A percentile compares a stretch with the other conserved stretches of the same genome.
These are phyloP conservation scores for Phytopythium delawarense DNA, from an alignment of 352 stramenopile genomes.

Conservation along the genomic window DNA sequence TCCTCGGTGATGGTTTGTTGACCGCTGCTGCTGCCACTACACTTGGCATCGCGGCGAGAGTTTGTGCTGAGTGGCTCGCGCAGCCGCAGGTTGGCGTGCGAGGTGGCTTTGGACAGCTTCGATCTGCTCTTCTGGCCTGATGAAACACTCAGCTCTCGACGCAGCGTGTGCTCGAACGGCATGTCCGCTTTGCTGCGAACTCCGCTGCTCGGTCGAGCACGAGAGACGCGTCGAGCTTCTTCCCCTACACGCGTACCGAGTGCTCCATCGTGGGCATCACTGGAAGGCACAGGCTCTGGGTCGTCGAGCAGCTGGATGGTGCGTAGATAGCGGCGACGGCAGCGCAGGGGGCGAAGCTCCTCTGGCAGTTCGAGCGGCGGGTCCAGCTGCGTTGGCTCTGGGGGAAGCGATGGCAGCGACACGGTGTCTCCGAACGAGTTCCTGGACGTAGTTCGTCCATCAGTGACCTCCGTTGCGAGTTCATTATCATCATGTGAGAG, in stretches of 20 bases:
- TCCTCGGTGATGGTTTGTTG: not conserved
- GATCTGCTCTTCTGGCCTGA: not conserved
- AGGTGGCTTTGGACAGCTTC: slow-evolving; percentile 3
- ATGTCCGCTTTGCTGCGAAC: not conserved
- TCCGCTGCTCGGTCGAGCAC: not conserved
- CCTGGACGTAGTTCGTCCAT: slow-evolving; percentile 11
- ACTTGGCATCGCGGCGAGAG: not conserved
- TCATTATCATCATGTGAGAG: not conserved
- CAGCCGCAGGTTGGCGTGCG: not conserved
- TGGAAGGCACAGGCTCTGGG: not conserved
- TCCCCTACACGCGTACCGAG: not conserved
- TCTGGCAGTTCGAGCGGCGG: slow-evolving; percentile 47
- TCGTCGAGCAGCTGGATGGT: slow-evolving; percentile 58
- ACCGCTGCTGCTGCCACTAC: not conserved
- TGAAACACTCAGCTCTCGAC: not conserved
- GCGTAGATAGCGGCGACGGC: slow-evolving; percentile 46
- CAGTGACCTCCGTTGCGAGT: not conserved
- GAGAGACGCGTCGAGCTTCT: not conserved
- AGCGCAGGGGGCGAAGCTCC: slow-evolving; percentile 44
- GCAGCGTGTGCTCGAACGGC: slow-evolving; percentile 14
- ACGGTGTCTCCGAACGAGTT: slow-evolving; percentile 56
- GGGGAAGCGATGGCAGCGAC: slow-evolving; percentile 32
- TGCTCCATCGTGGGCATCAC: not conserved
- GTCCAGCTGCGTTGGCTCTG: slow-evolving; percentile 36
- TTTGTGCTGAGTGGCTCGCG: not conserved